Base-by-base conservation (phyloP, 2,329 filamentous ascomycete genomes). In the Fusarium verticillioides region DNA sequence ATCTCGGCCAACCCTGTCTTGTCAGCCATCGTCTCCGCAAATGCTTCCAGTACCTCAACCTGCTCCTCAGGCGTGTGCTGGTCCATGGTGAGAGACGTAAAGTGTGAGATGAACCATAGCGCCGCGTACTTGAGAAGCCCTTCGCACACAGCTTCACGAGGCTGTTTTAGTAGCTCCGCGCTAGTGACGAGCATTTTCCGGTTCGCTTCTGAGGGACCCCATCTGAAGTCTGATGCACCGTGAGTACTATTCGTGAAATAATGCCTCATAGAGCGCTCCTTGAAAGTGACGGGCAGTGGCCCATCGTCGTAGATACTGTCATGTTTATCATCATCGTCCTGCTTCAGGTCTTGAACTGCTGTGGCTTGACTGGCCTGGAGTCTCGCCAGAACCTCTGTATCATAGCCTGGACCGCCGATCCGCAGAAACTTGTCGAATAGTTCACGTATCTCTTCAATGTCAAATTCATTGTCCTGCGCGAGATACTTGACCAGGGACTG, bases 251-350 rank as follows among this genome's bases (percentile, higher is more conserved):
- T 67, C 11, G 59, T 60, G 28, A 80, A 80, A 21, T 78, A 81
- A 0, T 71, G 40, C 9, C 76, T 69, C 79, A 81, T 80, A 1
- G 78, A 80, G 0, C 79, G 75, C 30, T 80, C 79, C 9, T 78
- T 62, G 15, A 81, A 80, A 11, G 78, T 78, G 18, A 81, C 76
- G 0, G 74, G 73, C 2, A 81, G 62, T 2, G 60, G 46, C 0
- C 74, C 79, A 36, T 81, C 79, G 11, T 79, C 67, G 18, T 79
- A 81, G 7, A 72, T 52, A 0, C 60, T 43, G 3, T 78, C 75
- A 1, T 69, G 64, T 3, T 72, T 57, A 11, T 46, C 34, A 0
- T 73, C 70, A 1, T 62, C 50, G 16, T 46, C 43, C 5, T 78
- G 66, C 16, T 75, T 73, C 19, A 79, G 36, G 7, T 79, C 70